phyloP scores from a whole-genome alignment of 345 rosid genomes.

The Rubroshorea leprosula region DNA sequence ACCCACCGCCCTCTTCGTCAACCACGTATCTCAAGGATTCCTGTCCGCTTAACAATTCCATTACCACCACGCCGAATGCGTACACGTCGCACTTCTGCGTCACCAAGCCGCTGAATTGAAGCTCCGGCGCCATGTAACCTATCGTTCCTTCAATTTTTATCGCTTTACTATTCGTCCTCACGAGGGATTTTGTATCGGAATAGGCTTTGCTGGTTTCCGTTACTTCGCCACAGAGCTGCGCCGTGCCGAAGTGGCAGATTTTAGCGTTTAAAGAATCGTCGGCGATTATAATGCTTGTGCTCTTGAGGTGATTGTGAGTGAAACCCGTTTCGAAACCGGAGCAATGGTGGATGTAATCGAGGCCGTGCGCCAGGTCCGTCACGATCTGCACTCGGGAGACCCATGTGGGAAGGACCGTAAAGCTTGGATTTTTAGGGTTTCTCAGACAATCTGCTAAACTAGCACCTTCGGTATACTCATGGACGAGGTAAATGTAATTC shows the following conservation, averaged over 20 bases:
- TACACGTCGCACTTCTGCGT: conserved; percentile 19
- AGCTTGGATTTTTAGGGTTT: conserved; percentile 25
- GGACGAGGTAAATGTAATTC: conserved; percentile 27
- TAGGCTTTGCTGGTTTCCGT: neutral
- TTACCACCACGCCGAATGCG: conserved; percentile 18
- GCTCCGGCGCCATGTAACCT: conserved; percentile 54
- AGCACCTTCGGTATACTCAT: conserved; percentile 27
- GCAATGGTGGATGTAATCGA: conserved; percentile 46
- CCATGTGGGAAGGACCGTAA: conserved; percentile 31
- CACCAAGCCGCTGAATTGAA: conserved; percentile 23
- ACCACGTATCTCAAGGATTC: conserved; percentile 22
- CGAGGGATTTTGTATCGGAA: neutral
- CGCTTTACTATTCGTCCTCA: conserved; percentile 19
- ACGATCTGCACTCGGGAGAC: conserved; percentile 30
- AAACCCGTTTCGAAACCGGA: conserved; percentile 28
- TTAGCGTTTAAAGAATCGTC: conserved; percentile 29
- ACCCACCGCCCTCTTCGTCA: conserved; percentile 30
- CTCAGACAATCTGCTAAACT: conserved; percentile 30
- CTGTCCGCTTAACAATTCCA: conserved; percentile 16
- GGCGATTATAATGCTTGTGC: conserved; percentile 36
- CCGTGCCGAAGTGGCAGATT: conserved; percentile 50
- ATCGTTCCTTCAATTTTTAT: conserved; percentile 35
- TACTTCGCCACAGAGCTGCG: conserved; percentile 42
- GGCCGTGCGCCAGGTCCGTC: conserved; percentile 36
- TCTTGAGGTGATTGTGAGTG: conserved; percentile 45